Evolutionary conservation across 2,329 filamentous ascomycete genomes (phyloP).

Genomic region (Thermoascus crustaceus): DNA sequence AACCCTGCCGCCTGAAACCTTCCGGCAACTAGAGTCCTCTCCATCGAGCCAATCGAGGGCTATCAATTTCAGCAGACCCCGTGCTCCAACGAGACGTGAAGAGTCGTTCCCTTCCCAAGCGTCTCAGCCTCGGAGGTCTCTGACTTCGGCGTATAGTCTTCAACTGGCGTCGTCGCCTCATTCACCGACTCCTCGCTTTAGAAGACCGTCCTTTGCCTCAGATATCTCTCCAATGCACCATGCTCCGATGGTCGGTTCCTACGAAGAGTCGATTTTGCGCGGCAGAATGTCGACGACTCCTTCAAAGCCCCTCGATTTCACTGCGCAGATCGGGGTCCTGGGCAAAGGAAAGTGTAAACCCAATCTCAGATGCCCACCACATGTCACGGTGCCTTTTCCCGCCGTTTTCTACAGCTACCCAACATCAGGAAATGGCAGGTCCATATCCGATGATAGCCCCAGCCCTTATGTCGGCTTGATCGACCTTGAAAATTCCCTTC

Average conservation of each 20-base stretch:
- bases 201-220: constrained; percentile 62
- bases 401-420: constrained; percentile 95
- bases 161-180: constrained; percentile 40
- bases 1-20: constrained; percentile 58
- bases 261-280: constrained; percentile 90
- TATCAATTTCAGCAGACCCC: constrained; percentile 37
- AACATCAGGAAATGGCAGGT: constrained; percentile 54
- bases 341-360: constrained; percentile 83
- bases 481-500: constrained; percentile 76
- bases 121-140: constrained; percentile 67
- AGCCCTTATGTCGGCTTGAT: constrained; percentile 94
- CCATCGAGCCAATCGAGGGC: constrained; percentile 26
- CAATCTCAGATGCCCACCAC: constrained; percentile 74
- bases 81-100: constrained; percentile 48
- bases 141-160: constrained; percentile 52
- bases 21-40: constrained; percentile 43
- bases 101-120: constrained; percentile 61
- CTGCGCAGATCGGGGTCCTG: constrained; percentile 89
- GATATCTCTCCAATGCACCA: constrained; percentile 74
- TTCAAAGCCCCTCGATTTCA: constrained; percentile 83
- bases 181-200: constrained; percentile 35
- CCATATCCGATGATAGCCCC: constrained; percentile 69
- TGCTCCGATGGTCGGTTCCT: constrained; percentile 94
- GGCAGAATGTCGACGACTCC: constrained; percentile 96
- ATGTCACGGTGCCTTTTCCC: constrained; percentile 83